Evolutionary conservation across 768 basidiomycete genomes (phyloP), one percentile per base, ranked within the genome.

Genomic region (Cubamyces lactineus): DNA sequence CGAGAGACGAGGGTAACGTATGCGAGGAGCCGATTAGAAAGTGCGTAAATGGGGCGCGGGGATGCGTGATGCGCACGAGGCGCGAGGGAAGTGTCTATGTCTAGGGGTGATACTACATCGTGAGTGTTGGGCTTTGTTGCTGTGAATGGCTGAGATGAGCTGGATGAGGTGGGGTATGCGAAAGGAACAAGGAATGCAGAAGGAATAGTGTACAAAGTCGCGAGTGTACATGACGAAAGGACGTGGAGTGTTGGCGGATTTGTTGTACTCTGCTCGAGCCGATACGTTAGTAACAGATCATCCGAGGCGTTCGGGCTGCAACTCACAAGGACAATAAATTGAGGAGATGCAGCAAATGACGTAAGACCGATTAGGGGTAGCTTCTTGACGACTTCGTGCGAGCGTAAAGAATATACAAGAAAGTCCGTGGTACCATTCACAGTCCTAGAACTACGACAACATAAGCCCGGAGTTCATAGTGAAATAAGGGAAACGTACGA

Each of bases 1-100:
- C 55, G 61, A 16, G 77, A 70, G 30, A 75, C 68, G 11, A 72
- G 75, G n/a, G 76, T 74, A 9, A 83, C 80, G 65, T 82, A 89
- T 4, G 86, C 88, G 15, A 91, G 77, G 24, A 92, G 81, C 11
- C 88, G 85, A 39, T 79, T 73, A 13, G 86, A 86, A 19, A 88
- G 76, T 3, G 86, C 78, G 69, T 84, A 89, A 11, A 88, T 73
- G 1, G 89, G 84, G n/a, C 66, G 73, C 1, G 78, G 78, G 34
- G 62, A 59, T 57, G 68, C 65, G 60, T 26, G 67, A 13, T 46
- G 50, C 56, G 41, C 28, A 17, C 21, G n/a, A 16, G 23, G 57
- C 59, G 26, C 38, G 13, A 50, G 46, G 26, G 42, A 48, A 38
- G 5, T 42, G 54, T 71, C 64, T 74, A 77, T 67, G 62, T 65